Evolutionary conservation across 108 stramenopile genomes (phyloP).

Genomic region (Schizochytrium sp.): DNA sequence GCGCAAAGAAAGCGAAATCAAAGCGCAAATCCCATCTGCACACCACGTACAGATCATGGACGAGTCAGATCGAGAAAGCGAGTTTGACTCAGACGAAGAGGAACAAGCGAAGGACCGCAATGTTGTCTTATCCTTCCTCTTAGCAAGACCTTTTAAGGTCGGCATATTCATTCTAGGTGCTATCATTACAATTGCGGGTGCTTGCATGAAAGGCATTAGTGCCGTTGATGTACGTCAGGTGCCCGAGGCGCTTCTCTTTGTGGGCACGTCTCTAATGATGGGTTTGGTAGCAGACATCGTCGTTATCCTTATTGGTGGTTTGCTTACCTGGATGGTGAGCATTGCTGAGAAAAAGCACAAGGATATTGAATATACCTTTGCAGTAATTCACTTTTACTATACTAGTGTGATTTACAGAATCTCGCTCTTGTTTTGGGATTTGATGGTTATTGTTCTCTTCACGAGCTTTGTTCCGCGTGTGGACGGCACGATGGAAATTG

Average conservation of each 20-base stretch:
- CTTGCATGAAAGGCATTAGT: not conserved
- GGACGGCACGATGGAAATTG: not conserved
- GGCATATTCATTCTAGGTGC: not conserved
- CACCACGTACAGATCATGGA: no score
- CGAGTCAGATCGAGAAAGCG: no score
- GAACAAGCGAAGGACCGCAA: no score
- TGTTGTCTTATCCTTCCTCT: no score
- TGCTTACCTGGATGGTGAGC: not conserved
- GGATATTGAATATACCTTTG: slow-evolving; percentile 15
- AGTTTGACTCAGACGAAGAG: no score
- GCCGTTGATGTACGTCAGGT: not conserved
- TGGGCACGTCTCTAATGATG: not conserved
- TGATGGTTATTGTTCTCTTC: slow-evolving; percentile 4
- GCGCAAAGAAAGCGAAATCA: no score
- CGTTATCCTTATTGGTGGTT: not conserved
- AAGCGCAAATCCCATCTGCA: no score
- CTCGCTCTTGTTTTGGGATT: not conserved
- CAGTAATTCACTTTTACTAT: not conserved
- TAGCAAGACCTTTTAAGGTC: not conserved
- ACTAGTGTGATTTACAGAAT: not conserved
- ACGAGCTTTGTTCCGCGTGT: not conserved
- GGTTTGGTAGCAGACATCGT: not conserved
- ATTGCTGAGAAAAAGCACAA: not conserved
- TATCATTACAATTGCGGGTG: not conserved
- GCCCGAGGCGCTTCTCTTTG: not conserved